These are phyloP conservation scores for Aegilops speltoides DNA, from an alignment of 176 grass and related monocot species.

Conservation along the genomic window DNA sequence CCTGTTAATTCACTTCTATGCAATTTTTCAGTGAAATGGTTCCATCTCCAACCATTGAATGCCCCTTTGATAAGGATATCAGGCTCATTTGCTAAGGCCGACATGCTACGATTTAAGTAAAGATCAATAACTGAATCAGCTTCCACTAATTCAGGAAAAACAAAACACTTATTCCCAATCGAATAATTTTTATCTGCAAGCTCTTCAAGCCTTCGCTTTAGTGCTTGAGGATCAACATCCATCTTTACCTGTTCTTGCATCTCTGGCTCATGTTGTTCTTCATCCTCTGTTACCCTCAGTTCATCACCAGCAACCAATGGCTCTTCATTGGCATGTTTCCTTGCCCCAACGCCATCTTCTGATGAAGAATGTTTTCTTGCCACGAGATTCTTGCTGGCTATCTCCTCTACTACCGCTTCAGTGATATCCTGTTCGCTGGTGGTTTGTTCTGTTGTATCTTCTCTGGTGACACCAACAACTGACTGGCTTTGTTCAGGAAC, in stretches of 20 bases:
- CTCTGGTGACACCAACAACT: background rate
- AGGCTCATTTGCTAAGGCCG: slow-evolving; percentile 51
- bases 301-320: slow-evolving; percentile 29
- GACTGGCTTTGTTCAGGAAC: slow-evolving; percentile 16
- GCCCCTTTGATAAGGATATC: slow-evolving; percentile 79
- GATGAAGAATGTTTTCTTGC: background rate
- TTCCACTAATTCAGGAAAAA: slow-evolving; percentile 63
- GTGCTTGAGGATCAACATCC: slow-evolving; percentile 41
- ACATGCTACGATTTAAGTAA: slow-evolving; percentile 69
- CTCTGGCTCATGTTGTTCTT: slow-evolving; percentile 17
- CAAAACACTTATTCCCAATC: slow-evolving; percentile 57
- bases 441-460: background rate
- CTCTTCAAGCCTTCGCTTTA: slow-evolving; percentile 44
- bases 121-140: slow-evolving; percentile 54
- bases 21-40: slow-evolving; percentile 69
- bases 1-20: slow-evolving; percentile 68
- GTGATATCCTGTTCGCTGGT: background rate
- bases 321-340: background rate
- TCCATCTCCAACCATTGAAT: slow-evolving; percentile 96
- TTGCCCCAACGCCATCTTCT: background rate
- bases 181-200: slow-evolving; percentile 70
- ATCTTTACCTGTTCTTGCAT: slow-evolving; percentile 6
- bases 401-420: background rate
- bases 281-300: background rate
- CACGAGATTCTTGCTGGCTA: background rate